Evolutionary conservation across 2,329 filamentous ascomycete genomes (phyloP).

Genomic region (Monosporascus cannonballus): DNA sequence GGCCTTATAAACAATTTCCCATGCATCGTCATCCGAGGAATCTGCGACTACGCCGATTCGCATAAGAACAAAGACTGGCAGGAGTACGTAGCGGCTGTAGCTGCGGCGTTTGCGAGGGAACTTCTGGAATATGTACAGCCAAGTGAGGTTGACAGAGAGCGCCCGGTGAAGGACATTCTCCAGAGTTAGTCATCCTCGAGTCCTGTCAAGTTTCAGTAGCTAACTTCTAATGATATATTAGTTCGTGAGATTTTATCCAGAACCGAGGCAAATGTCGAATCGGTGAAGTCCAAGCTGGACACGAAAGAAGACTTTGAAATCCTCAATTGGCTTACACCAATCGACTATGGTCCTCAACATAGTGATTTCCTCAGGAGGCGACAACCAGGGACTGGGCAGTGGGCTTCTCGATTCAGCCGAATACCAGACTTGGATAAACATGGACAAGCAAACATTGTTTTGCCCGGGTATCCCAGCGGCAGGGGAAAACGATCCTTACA

Average conservation of each 20-base stretch:
- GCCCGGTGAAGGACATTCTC: neutral
- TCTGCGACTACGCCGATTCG: slow-evolving; percentile 21
- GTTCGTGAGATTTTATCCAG: neutral
- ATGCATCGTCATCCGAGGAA: slow-evolving; percentile 20
- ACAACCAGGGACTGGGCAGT: slow-evolving; percentile 31
- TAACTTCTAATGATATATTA: neutral
- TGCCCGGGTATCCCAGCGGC: slow-evolving; percentile 42
- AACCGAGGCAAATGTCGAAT: neutral
- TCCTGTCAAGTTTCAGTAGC: neutral
- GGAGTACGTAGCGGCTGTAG: slow-evolving; percentile 10
- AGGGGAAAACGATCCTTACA: slow-evolving; percentile 41
- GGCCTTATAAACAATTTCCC: slow-evolving; percentile 18
- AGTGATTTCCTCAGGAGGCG: slow-evolving; percentile 28
- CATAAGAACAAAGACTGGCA: slow-evolving; percentile 21
- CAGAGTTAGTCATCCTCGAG: neutral
- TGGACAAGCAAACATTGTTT: slow-evolving; percentile 29
- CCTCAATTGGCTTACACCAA: slow-evolving; percentile 33
- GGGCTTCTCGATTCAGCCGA: slow-evolving; percentile 9
- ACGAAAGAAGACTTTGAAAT: slow-evolving; percentile 10
- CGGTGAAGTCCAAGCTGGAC: neutral
- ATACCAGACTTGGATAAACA: slow-evolving; percentile 7
- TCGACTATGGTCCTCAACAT: slow-evolving; percentile 32
- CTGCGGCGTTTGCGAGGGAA: slow-evolving; percentile 17
- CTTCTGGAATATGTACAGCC: neutral
- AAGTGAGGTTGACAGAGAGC: neutral